These are phyloP conservation scores for Nasturtium officinale DNA, from an alignment of 345 rosid genomes.

Conservation along the genomic window DNA sequence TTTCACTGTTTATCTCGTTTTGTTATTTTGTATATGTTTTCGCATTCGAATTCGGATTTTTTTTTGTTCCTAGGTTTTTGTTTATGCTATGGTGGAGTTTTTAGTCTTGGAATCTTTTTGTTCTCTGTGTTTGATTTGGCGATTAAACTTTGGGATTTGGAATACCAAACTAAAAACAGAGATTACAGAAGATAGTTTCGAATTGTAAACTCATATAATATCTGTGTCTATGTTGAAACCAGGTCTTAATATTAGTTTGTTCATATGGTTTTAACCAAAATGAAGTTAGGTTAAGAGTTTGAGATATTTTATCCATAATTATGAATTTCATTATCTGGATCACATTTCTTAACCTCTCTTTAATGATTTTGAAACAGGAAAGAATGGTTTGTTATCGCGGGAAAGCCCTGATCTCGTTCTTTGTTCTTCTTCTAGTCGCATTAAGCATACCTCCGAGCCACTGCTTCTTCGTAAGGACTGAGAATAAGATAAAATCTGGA, in stretches of 20 bases:
- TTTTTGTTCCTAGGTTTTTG: neutral
- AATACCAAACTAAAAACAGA: neutral
- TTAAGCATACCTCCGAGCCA: slow-evolving; percentile 32
- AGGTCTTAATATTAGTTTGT: neutral
- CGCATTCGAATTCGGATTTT: slow-evolving; percentile 10
- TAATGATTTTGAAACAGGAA: slow-evolving; percentile 38
- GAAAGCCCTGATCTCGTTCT: slow-evolving; percentile 34
- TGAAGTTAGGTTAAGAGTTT: no score
- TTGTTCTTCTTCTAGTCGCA: slow-evolving; percentile 37
- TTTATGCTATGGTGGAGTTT: neutral
- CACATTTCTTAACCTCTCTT: neutral
- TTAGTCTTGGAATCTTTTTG: neutral
- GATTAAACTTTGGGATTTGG: slow-evolving; percentile 3
- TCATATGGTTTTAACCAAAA: neutral
- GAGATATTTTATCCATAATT: neutral
- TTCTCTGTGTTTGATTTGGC: neutral
- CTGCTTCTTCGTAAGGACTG: slow-evolving; percentile 29
- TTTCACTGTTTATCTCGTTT: neutral
- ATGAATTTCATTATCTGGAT: neutral
- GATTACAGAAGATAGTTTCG: neutral
- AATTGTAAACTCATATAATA: neutral
- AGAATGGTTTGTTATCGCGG: slow-evolving; percentile 32
- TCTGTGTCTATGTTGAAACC: slow-evolving; percentile 1
- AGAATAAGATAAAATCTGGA: slow-evolving; percentile 50
- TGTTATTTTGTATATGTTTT: neutral